These are phyloP conservation scores for Bryoglossum gracile DNA, from an alignment of 495 filamentous ascomycete genomes.

Conservation along the genomic window DNA sequence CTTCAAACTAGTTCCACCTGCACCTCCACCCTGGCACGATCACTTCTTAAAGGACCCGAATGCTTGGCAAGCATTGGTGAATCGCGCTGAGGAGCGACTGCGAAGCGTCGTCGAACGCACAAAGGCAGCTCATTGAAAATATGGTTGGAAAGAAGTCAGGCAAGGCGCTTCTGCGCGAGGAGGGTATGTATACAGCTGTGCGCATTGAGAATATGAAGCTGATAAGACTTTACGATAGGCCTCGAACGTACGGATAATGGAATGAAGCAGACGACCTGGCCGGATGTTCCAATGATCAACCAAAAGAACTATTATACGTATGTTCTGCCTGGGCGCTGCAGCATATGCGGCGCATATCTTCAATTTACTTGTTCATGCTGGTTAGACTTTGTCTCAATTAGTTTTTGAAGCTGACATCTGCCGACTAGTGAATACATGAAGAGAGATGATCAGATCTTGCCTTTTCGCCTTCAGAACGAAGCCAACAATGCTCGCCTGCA, in stretches of 20 bases:
- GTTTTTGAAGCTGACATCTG: too few species aligned
- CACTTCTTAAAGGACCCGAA: too few species aligned
- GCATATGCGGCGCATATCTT: background rate
- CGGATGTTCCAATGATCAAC: slow-evolving; percentile 84
- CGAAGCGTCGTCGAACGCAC: too few species aligned
- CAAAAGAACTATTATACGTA: slow-evolving; percentile 99
- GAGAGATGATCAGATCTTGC: slow-evolving; percentile 91
- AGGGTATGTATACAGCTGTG: slow-evolving; percentile 38
- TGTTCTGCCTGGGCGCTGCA: slow-evolving; percentile 28
- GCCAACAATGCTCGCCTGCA: slow-evolving; percentile 71
- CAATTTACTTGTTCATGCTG: too few species aligned
- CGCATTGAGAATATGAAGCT: slow-evolving; percentile 1
- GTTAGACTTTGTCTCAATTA: too few species aligned
- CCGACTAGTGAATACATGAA: slow-evolving; percentile 94
- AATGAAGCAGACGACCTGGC: slow-evolving; percentile 91
- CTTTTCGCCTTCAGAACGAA: slow-evolving; percentile 78
- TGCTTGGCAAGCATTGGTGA: too few species aligned
- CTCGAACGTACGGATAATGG: slow-evolving; percentile 96
- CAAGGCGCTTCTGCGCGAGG: slow-evolving; percentile 56
- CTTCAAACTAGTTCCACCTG: too few species aligned
- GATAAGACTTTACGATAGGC: slow-evolving; percentile 42
- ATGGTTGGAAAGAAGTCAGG: slow-evolving; percentile 63
- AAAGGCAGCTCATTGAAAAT: too few species aligned
- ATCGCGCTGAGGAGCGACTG: too few species aligned
- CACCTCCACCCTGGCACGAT: too few species aligned